Evolutionary conservation across 2,329 filamentous ascomycete genomes (phyloP).

Genomic region (Epichloe gansuensis): DNA sequence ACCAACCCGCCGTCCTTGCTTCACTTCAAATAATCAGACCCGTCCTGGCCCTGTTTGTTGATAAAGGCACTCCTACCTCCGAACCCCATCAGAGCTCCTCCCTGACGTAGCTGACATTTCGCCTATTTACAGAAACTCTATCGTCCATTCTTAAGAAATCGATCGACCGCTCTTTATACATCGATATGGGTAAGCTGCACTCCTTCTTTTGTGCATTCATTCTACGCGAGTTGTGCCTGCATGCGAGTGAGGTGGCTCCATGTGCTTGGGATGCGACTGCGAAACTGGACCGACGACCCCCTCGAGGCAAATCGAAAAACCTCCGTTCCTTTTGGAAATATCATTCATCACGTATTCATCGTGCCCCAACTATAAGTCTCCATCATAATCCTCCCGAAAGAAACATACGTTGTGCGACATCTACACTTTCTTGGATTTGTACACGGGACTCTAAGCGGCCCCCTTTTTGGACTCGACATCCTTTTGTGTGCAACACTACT

Average conservation of each 20-base stretch:
- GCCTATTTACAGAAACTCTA: conserved; percentile 1
- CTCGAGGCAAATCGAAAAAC: conserved; percentile 3
- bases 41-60: not conserved
- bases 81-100: conserved; percentile 5
- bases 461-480: conserved; percentile 20
- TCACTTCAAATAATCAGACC: not conserved
- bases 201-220: conserved; percentile 13
- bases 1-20: not conserved
- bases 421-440: conserved; percentile 34
- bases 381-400: conserved; percentile 16
- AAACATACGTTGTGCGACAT: conserved; percentile 29
- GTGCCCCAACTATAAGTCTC: not conserved
- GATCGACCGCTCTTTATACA: conserved; percentile 26
- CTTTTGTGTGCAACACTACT: conserved; percentile 14
- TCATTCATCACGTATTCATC: conserved; percentile 8
- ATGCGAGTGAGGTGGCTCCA: conserved; percentile 13
- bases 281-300: conserved; percentile 9
- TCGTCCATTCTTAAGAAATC: conserved; percentile 16
- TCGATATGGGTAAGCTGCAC: conserved; percentile 30
- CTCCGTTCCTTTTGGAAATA: not conserved
- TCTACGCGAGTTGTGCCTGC: not conserved
- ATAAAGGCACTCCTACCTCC: conserved; percentile 12
- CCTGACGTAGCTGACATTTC: conserved; percentile 11
- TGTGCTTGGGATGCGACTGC: conserved; percentile 8
- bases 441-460: not conserved